Percentiles rank a stretch among this genome's conserved stretches.
phyloP scores from a whole-genome alignment of 192 early-diverging fungal genomes.

The Coemansia sp. region DNA sequence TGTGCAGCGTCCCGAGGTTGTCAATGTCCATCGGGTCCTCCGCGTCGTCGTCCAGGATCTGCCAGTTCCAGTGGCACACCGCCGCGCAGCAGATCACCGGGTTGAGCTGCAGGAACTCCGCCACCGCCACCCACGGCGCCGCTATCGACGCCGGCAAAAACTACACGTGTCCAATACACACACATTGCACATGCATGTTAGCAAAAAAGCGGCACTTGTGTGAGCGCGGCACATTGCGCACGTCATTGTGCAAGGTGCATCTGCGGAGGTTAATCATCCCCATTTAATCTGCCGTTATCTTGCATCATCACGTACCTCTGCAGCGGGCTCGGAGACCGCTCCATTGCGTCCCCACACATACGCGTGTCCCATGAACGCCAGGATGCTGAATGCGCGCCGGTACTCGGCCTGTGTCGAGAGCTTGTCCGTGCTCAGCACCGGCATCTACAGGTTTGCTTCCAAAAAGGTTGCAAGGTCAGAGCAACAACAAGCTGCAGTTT shows the following conservation, averaged over 20 bases:
- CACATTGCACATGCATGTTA: no score
- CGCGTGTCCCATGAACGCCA: slow-evolving; percentile 86
- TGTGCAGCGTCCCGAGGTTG: slow-evolving; percentile 81
- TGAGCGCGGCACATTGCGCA: no score
- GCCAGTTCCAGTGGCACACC: slow-evolving; percentile 91
- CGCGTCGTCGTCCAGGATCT: slow-evolving; percentile 67
- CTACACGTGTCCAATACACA: slow-evolving; percentile 8
- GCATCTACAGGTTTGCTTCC: slow-evolving; percentile 60
- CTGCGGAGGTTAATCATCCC: neutral
- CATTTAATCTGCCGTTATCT: neutral
- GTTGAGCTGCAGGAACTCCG: slow-evolving; percentile 74
- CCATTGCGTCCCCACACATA: slow-evolving; percentile 91
- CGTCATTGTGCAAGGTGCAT: neutral
- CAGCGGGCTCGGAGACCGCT: slow-evolving; percentile 51
- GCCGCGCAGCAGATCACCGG: slow-evolving; percentile 87
- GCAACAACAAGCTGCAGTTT: no score
- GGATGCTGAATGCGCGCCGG: slow-evolving; percentile 80
- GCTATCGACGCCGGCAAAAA: slow-evolving; percentile 75
- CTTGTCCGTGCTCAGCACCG: slow-evolving; percentile 62
- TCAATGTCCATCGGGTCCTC: slow-evolving; percentile 65
- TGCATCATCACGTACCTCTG: slow-evolving; percentile 56
- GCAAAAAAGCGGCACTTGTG: no score
- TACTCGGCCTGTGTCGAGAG: slow-evolving; percentile 69
- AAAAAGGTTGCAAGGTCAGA: no score
- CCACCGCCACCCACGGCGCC: slow-evolving; percentile 76